Base-by-base conservation (phyloP, 495 filamentous ascomycete species). In the Amorphotheca resinae region DNA sequence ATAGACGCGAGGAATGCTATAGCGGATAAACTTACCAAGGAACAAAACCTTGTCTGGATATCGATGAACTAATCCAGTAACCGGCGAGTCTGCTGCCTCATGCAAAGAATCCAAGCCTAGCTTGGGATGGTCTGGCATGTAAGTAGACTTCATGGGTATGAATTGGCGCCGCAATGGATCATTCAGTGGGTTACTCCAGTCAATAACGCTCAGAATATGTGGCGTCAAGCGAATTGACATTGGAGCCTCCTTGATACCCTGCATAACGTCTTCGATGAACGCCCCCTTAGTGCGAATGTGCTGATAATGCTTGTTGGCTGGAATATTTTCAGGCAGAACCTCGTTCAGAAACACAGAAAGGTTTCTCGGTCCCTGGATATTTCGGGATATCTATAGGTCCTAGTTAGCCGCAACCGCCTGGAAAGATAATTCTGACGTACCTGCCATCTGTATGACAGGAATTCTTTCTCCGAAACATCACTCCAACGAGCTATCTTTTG, bases 41-140 rank as follows among this genome's bases (percentile, higher is more conserved):
- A 79, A 71, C 3, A 77, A 57, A n/a, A 64, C 72, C 46, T 73
- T 76, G 44, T 75, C 73, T 0, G 67, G 62, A 51, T 79, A 79
- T 12, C 73, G 60, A 54, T 76, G 73, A 11, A 79, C 72, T 15
- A 77, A 46, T 1, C 67, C 70, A 4, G 53, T 55, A 33, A 69
- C 66, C 2, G 62, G 66, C 11, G 58, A 64, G 45, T 76, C 69
- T 2, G 51, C 52, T 25, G 50, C 53, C 54, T 79, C 73, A 31
- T 71, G 55, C 33, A 75, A 59, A 22, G 66, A 62, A 47, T 72
- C 68, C 5, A 65, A 47, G 2, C 47, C 44, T 3, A 60, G 37
- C 40, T 55, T 60, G 0, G 65, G 66, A 42, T 76, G 73, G 44
- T 77, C 68, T 0, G 58, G 53, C 6, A 67, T 37, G 54, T 74